Percentiles rank a stretch among this genome's conserved stretches.
Conservation (phyloP, 148 eudicot species). For the Fagopyrum tataricum region DNA sequence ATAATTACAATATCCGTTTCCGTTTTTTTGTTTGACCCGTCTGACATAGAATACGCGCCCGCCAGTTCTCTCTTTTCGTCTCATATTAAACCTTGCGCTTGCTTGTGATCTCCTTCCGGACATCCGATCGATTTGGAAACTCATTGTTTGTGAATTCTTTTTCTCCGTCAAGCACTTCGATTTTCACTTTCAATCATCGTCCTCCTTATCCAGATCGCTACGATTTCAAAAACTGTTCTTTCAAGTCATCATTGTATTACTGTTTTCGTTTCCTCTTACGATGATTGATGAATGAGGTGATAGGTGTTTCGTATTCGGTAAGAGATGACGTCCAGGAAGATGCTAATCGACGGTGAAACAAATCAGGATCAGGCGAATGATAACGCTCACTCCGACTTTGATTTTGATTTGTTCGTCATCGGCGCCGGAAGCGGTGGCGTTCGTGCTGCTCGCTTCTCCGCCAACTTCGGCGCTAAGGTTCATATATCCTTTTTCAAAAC, state of each 20-base stretch:
- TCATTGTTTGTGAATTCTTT: background rate
- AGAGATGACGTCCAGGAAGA: slow-evolving; percentile 49
- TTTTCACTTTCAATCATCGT: background rate
- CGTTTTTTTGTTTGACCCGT: background rate
- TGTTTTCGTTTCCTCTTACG: background rate
- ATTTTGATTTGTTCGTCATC: slow-evolving; percentile 90
- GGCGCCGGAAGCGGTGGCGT: slow-evolving; percentile 99
- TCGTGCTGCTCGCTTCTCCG: slow-evolving; percentile 85
- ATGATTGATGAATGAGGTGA: background rate
- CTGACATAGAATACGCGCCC: background rate
- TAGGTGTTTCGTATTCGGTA: background rate
- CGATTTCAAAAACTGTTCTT: background rate
- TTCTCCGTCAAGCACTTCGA: background rate
- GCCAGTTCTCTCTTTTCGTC: background rate
- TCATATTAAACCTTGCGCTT: background rate
- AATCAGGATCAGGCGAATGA: slow-evolving; percentile 17
- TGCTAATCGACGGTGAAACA: slow-evolving; percentile 63
- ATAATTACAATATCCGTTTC: background rate
- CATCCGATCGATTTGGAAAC: background rate
- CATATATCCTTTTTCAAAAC: background rate
- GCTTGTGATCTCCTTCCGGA: background rate
- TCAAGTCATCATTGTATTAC: background rate
- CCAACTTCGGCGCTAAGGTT: slow-evolving; percentile 90
- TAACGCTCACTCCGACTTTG: slow-evolving; percentile 30
- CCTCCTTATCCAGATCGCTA: background rate